A percentile compares a stretch with the other conserved stretches of the same genome.
Conservation (phyloP, 352 stramenopile species). For the Albugo candida region DNA sequence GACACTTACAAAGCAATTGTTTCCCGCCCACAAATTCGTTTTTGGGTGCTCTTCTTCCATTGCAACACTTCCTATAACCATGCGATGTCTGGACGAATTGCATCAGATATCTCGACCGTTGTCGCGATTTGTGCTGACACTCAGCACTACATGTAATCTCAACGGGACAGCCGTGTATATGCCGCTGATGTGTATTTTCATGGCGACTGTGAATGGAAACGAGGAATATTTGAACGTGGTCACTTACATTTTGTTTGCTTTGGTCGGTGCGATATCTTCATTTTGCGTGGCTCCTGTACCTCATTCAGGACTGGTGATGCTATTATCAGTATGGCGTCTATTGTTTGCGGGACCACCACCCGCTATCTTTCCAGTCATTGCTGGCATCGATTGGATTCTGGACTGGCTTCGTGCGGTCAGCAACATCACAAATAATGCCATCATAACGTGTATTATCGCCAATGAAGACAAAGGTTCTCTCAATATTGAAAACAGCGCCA, state of each 20-base stretch:
- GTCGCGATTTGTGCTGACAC: constrained; percentile 15
- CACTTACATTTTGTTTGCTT: constrained; percentile 15
- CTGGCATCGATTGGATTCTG: constrained; percentile 39
- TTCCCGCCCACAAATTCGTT: constrained; percentile 15
- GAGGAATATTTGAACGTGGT: constrained; percentile 11
- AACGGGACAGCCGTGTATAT: constrained; percentile 14
- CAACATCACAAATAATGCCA: constrained; percentile 36
- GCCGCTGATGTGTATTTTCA: constrained; percentile 19
- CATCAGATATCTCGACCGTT: constrained; percentile 8
- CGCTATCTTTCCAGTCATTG: constrained; percentile 26
- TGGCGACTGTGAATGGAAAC: constrained; percentile 13
- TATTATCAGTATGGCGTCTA: constrained; percentile 19
- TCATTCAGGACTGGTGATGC: constrained; percentile 15
- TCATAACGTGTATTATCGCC: constrained; percentile 37
- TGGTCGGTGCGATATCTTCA: constrained; percentile 14
- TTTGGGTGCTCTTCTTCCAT: constrained; percentile 23
- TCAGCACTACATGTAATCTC: constrained; percentile 17
- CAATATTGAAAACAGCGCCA: constrained; percentile 9
- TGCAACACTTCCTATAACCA: constrained; percentile 20
- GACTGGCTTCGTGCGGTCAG: constrained; percentile 33
- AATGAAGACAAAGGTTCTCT: constrained; percentile 10
- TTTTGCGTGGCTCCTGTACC: constrained; percentile 17
- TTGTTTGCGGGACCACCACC: constrained; percentile 19
- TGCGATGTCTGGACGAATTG: constrained; percentile 17
- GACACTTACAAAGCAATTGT: constrained; percentile 14